Evolutionary conservation across 1,284 basidiomycete species (phyloP), one percentile per base, ranked within the genome.

Genomic region (Stygiomarasmius scandens): DNA sequence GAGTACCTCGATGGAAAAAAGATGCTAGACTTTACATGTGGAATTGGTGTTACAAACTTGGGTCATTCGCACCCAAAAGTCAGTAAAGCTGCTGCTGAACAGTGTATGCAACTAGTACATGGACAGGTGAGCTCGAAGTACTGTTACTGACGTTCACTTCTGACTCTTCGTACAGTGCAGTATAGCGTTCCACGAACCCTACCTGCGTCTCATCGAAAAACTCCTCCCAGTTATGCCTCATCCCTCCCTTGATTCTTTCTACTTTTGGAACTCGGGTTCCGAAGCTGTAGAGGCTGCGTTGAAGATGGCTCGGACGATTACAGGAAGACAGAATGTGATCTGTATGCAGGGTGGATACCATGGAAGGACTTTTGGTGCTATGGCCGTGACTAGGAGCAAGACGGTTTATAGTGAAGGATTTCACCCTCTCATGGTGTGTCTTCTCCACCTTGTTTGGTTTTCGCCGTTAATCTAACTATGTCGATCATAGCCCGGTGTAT

Each of bases 191-290:
- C 85, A 90, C 62, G 82, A 80, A 59, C 89, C 90, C 0, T 92
- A 93, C 71, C 78, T 93, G 20, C 77, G 84, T 52, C 85, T 95
- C 62, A 88, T 94, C 63, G 82, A 93, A 68, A 82, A 81, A 59
- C 79, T 95, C 8, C 72, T 93, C n/a, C 89, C 92, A 1, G 74
- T 90, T 61, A 91, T 95, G 85, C 93, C 95, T 0, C 79, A 96
- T 72, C 79, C 86, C 0, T 95, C 93, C 2, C 82, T 98, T 45
- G 91, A 96, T 73, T 93, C 93, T 19, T 96, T 98, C 82, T 96
- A 93, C 82, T 92, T 96, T 74, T 94, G 92, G 91, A 98, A 95
- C 78, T 96, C 94, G 4, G 95, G 94, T 14, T 90, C 93, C 2
- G 95, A 97, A 70, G 95, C 93, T 0, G 83, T 95, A 41, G 93